Base-by-base conservation (phyloP, 768 basidiomycete genomes). In the Boletus bicolor region DNA sequence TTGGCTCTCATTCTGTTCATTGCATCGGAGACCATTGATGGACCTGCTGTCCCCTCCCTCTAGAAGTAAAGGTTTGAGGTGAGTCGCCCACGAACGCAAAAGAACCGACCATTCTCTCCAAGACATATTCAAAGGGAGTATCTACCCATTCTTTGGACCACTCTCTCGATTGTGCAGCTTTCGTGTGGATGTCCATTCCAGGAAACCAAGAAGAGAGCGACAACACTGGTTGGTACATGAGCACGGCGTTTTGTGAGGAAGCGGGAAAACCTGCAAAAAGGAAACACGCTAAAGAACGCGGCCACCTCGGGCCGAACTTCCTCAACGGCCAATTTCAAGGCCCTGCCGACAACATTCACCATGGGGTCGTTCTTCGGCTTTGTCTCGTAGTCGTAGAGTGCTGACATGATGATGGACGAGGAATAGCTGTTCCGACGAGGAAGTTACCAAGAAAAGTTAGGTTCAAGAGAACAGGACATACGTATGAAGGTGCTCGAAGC, bases 331-430 rank as follows among this genome's bases (percentile, higher is more conserved):
- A 62, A 59, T 35, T 63, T 53, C n/a, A 68, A 52, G 12, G 73
- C 68, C n/a, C 55, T 61, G 17, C 66, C 61, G 4, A 68, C 59
- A 4, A 67, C n/a, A 7, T 44, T 41, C 19, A 75, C 67, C 54
- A 70, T 62, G 19, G 39, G 53, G 49, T 75, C 75, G 36, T 73
- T 46, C 32, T 53, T 57, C 2, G 66, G 60, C 24, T 55, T 39
- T 5, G 70, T 63, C 21, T 74, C 69, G 39, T 71, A 69, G 24
- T 69, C 73, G 44, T 75, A 76, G 21, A 68, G 42, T 19, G 63
- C 62, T 1, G 65, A 53, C 66, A 73, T 70, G 38, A 74, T 69
- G 4, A 66, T 59, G 2, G 66, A 64, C 8, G 67, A 67, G 2
- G 71, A 57, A 39, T 64, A 56, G 8, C 69, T 73, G 39, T 19